phyloP scores from a whole-genome alignment of 2,329 filamentous ascomycete species.

The Madurella fahalii region DNA sequence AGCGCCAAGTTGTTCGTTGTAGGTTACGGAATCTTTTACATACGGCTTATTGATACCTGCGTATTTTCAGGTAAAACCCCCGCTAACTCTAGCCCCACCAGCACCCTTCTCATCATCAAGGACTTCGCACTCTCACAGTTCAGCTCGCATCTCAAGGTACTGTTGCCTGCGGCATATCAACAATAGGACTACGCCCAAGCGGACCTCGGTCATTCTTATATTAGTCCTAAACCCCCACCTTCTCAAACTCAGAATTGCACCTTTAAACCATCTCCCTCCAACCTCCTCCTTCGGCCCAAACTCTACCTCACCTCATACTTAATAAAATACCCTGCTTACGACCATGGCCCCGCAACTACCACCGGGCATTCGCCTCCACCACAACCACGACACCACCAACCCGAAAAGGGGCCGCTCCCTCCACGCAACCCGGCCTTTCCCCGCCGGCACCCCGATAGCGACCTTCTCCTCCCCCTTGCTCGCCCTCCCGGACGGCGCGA shows the following conservation, averaged over 20 bases:
- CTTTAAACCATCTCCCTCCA: neutral
- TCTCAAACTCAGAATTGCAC: neutral
- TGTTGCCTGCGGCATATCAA: too few species aligned
- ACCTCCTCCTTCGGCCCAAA: neutral
- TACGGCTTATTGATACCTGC: too few species aligned
- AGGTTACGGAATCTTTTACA: too few species aligned
- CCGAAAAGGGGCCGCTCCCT: constrained; percentile 41
- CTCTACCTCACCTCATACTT: neutral
- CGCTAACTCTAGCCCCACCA: too few species aligned
- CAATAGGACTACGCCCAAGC: too few species aligned
- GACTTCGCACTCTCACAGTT: too few species aligned
- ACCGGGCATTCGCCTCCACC: constrained; percentile 11
- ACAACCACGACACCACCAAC: neutral
- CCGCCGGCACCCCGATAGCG: constrained; percentile 44
- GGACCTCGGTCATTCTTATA: neutral
- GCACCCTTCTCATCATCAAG: too few species aligned
- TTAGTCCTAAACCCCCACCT: neutral
- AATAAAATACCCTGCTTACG: too few species aligned
- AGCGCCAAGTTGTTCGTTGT: too few species aligned
- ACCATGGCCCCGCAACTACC: constrained; percentile 17
- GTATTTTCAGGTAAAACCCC: too few species aligned
- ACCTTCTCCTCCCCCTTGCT: constrained; percentile 42
- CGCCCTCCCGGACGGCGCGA: constrained; percentile 44
- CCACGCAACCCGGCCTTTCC: constrained; percentile 39
- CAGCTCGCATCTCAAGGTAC: too few species aligned